Percentiles rank a stretch among this genome's conserved stretches.
phyloP scores from a whole-genome alignment of 257 asterid species.

The Scutellaria minor region DNA sequence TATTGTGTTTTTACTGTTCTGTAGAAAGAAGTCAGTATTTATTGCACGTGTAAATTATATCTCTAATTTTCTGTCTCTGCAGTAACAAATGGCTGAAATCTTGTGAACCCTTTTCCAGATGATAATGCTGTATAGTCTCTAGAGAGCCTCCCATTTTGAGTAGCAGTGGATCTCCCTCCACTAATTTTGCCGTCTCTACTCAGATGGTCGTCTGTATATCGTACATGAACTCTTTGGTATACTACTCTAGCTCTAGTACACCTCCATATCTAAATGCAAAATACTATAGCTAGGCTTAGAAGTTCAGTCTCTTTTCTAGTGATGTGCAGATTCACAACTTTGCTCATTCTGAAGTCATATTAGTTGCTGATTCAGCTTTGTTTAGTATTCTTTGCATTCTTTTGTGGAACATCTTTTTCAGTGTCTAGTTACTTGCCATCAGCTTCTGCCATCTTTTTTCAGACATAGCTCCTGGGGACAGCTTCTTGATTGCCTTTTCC shows the following conservation, averaged over 20 bases:
- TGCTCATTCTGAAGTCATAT: too few relatives aligned
- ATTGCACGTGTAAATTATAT: not conserved
- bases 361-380: too few relatives aligned
- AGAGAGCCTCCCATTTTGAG: constrained; percentile 20
- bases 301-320: constrained; percentile 10
- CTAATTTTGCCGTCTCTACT: constrained; percentile 18
- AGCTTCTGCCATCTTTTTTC: too few relatives aligned
- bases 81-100: constrained; percentile 31
- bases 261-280: constrained; percentile 6
- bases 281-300: constrained; percentile 25
- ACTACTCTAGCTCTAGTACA: constrained; percentile 17
- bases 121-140: constrained; percentile 43
- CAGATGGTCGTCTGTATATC: constrained; percentile 25
- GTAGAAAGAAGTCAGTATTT: constrained; percentile 10
- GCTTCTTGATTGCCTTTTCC: too few relatives aligned
- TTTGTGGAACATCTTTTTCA: too few relatives aligned
- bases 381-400: too few relatives aligned
- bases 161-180: constrained; percentile 24
- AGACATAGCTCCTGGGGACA: too few relatives aligned
- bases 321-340: not conserved
- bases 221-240: constrained; percentile 21
- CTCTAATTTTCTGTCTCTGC: constrained; percentile 29
- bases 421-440: too few relatives aligned
- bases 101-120: constrained; percentile 22
- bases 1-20: not conserved